Conservation (phyloP, 2,329 filamentous ascomycete species). For the Chlorencoelia australis region DNA sequence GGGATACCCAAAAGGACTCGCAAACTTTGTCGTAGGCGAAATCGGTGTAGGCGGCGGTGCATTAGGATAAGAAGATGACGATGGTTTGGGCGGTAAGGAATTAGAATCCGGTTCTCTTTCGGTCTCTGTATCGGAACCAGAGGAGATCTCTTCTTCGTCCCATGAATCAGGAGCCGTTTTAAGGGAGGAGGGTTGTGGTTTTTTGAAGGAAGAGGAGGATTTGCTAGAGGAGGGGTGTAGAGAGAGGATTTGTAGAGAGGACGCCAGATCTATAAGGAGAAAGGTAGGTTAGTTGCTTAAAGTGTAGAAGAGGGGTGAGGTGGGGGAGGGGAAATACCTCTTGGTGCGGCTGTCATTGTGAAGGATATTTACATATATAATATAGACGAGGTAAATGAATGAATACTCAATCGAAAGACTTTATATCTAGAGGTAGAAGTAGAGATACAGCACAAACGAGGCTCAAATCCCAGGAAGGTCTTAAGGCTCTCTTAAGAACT, state of each 20-base stretch:
- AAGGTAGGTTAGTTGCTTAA: not conserved
- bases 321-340: not conserved
- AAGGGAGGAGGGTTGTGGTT: slow-evolving; percentile 37
- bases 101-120: not conserved
- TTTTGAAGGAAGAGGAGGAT: slow-evolving; percentile 26
- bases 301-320: not conserved
- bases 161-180: slow-evolving; percentile 75
- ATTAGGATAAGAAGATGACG: slow-evolving; percentile 27
- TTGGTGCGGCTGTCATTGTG: slow-evolving; percentile 4
- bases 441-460: too few species aligned
- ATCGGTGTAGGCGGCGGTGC: slow-evolving; percentile 61
- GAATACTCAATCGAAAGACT: too few species aligned
- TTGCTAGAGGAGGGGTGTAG: slow-evolving; percentile 19
- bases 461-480: too few species aligned
- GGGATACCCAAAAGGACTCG: slow-evolving; percentile 17
- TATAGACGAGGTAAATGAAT: not conserved
- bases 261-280: slow-evolving; percentile 17
- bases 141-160: slow-evolving; percentile 61
- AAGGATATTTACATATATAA: not conserved
- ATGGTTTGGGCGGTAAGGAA: slow-evolving; percentile 19
- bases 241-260: slow-evolving; percentile 18
- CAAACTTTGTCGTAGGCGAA: slow-evolving; percentile 35
- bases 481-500: too few species aligned
- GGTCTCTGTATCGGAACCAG: slow-evolving; percentile 24
- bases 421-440: too few species aligned